phyloP scores from a whole-genome alignment of 495 filamentous ascomycete species.

The Jackrogersella multiformis region DNA sequence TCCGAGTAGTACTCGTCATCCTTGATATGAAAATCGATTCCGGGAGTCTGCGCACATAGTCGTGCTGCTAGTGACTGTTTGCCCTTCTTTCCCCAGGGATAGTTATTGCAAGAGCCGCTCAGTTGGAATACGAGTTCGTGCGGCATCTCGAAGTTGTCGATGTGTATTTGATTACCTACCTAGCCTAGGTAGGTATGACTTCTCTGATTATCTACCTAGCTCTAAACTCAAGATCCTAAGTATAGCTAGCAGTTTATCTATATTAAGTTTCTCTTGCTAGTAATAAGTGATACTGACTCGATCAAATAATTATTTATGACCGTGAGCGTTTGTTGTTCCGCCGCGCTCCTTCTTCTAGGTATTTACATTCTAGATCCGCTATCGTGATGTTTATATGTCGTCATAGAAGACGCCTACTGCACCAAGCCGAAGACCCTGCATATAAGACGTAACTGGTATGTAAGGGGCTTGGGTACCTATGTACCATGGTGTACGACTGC shows the following conservation, averaged over 20 bases:
- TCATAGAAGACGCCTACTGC: conserved; percentile 32
- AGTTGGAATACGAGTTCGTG: conserved; percentile 58
- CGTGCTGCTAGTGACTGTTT: conserved; percentile 74
- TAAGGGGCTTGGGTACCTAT: conserved; percentile 2
- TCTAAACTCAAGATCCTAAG: too few relatives aligned
- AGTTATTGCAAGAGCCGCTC: conserved; percentile 63
- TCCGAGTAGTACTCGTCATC: conserved; percentile 69
- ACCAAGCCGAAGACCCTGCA: not conserved
- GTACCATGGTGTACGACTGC: not conserved
- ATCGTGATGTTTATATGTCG: conserved; percentile 31
- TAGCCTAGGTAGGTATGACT: too few relatives aligned
- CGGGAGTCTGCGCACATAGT: conserved; percentile 72
- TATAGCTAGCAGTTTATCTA: too few relatives aligned
- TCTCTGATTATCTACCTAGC: too few relatives aligned
- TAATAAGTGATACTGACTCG: too few relatives aligned
- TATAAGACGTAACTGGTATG: conserved; percentile 25
- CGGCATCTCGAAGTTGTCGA: conserved; percentile 40
- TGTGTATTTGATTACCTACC: too few relatives aligned
- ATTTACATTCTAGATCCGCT: not conserved
- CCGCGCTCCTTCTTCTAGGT: not conserved
- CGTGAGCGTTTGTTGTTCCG: too few relatives aligned
- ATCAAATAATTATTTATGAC: too few relatives aligned
- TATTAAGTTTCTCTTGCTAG: not conserved
- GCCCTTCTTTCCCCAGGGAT: conserved; percentile 76
- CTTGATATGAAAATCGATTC: conserved; percentile 73